A percentile compares a stretch with the other conserved stretches of the same genome.
Conservation (phyloP, 345 rosid genomes). For the Populus tremula region DNA sequence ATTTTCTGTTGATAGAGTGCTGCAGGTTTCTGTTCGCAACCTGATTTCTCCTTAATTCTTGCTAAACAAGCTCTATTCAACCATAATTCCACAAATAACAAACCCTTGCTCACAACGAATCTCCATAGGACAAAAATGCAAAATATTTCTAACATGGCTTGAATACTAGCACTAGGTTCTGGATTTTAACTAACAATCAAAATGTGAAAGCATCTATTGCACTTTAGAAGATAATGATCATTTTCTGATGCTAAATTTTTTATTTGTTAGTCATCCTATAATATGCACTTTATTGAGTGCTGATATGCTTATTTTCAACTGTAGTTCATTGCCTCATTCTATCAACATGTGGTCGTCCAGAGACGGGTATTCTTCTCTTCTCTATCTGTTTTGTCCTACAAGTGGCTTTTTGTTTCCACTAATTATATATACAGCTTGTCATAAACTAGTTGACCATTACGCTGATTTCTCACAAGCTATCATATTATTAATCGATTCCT, state of each 20-base stretch:
- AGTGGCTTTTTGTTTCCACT: not conserved
- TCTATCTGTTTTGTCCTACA: slow-evolving; percentile 3
- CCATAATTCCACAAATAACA: not conserved
- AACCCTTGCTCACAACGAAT: not conserved
- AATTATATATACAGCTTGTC: not conserved
- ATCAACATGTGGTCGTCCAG: slow-evolving; percentile 87
- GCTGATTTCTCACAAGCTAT: not conserved
- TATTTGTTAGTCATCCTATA: not conserved
- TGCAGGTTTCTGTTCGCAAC: not conserved
- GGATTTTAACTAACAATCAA: not conserved
- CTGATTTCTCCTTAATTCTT: not conserved
- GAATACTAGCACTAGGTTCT: not conserved
- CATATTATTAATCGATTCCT: not conserved
- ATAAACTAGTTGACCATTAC: not conserved
- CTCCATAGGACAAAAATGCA: not conserved
- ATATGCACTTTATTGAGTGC: slow-evolving; percentile 4
- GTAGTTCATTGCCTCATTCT: slow-evolving; percentile 88
- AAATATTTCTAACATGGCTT: not conserved
- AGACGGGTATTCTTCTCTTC: slow-evolving; percentile 63
- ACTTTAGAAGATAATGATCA: not conserved
- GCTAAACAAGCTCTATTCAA: not conserved
- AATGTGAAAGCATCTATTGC: not conserved
- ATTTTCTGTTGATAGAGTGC: not conserved
- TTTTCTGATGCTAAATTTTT: too few relatives aligned
- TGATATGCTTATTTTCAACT: slow-evolving; percentile 20